Base-by-base conservation (phyloP, 495 filamentous ascomycete species). In the Aspergillus steynii region DNA sequence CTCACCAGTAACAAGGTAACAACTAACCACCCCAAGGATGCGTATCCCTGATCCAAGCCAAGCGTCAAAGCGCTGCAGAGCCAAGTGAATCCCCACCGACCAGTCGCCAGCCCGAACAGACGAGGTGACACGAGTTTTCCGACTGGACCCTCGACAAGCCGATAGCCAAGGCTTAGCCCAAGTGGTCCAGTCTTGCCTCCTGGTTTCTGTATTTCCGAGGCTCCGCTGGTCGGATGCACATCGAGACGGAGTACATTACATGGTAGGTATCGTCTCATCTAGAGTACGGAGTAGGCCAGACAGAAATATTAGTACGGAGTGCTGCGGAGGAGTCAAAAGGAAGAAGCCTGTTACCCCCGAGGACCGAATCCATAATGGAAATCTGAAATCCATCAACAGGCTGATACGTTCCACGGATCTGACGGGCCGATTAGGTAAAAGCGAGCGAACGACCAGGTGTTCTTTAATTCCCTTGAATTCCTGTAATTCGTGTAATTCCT, bases 31-130 rank as follows among this genome's bases (percentile, higher is more conserved):
- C 20, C 51, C 49, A 42, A 57, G 57, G 55, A 65, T 61, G 47
- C 54, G 48, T 61, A 65, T 55, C 59, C 62, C 55, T 58, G 54
- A 53, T 28, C 62, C n/a, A 28, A 46, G 46, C 56, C 56, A 58
- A 57, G 49, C 34, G 59, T 65, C 63, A 59, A 65, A 62, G 63
- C 63, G 63, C 59, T 65, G 63, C 63, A 62, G 59, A 65, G 63
- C 63, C 63, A 65, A 62, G 63, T 56, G 59, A 34, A 52, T 62
- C 59, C 54, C 62, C 58, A 51, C 62, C 51, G 51, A 55, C 62
- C 53, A 64, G 31, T 53, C 37, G 37, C 37, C 37, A 14, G 37
- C 37, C 37, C 37, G 37, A 42, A 48, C 55, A 25, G 20, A 50
- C 9, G 29, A 57, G 49, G 58, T 60, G 54, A 64, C 62, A 65